Conservation (phyloP, 225 moss, liverwort and hornwort genomes). For the Lunularia cruciata region DNA sequence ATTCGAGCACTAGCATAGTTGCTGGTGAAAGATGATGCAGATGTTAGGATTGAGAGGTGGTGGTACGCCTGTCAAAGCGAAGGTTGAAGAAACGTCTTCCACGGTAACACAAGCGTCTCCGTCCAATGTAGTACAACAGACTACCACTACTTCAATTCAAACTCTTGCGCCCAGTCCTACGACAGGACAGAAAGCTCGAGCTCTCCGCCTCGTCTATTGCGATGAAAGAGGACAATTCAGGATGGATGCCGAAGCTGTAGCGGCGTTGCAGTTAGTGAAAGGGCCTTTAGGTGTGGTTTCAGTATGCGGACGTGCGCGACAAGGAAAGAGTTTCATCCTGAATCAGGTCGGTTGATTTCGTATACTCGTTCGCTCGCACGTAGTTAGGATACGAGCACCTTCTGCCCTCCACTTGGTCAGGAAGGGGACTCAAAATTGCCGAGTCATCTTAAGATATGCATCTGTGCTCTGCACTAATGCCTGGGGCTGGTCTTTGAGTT, state of each 20-base stretch:
- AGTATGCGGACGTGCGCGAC: slow-evolving; percentile 92
- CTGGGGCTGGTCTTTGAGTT: too few relatives aligned
- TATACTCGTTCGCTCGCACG: not conserved
- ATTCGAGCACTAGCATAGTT: too few relatives aligned
- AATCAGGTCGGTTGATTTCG: slow-evolving; percentile 61
- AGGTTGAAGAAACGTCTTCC: slow-evolving; percentile 40
- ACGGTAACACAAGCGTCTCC: not conserved
- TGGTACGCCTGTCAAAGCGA: slow-evolving; percentile 33
- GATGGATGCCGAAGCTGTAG: slow-evolving; percentile 96
- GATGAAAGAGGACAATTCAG: slow-evolving; percentile 94
- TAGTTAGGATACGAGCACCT: not conserved
- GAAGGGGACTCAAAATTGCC: not conserved
- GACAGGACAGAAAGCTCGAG: slow-evolving; percentile 51
- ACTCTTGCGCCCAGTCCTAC: slow-evolving; percentile 6
- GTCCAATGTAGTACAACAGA: not conserved
- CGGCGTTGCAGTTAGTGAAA: slow-evolving; percentile 87
- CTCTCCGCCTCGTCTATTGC: slow-evolving; percentile 79
- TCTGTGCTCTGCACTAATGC: too few relatives aligned
- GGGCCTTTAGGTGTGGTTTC: slow-evolving; percentile 94
- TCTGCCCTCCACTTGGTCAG: not conserved
- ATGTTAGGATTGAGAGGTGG: slow-evolving; percentile 46
- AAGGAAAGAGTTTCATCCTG: slow-evolving; percentile 94
- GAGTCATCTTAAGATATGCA: too few relatives aligned
- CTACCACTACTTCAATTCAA: slow-evolving; percentile 1
- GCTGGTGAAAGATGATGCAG: slow-evolving; percentile 43